A percentile compares a stretch with the other conserved stretches of the same genome.
Evolutionary conservation across 2,329 filamentous ascomycete species (phyloP).

Genomic region (Pseudogymnoascus sp.): DNA sequence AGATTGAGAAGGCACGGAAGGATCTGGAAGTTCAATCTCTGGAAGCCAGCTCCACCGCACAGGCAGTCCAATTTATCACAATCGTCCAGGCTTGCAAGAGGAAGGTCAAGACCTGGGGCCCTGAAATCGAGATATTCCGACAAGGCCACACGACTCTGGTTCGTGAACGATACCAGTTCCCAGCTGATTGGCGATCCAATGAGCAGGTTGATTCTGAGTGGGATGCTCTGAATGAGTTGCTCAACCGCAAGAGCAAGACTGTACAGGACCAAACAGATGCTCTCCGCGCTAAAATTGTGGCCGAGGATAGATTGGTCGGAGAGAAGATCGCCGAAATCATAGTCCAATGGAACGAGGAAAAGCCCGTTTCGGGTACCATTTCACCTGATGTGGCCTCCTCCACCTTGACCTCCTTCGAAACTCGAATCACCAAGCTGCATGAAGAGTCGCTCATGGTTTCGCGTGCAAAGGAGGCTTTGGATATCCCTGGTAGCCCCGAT

Average conservation of each 20-base stretch:
- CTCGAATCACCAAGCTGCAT: conserved; percentile 74
- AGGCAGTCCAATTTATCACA: conserved; percentile 97
- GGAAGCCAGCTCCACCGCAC: conserved; percentile 89
- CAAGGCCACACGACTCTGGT: conserved; percentile 90
- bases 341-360: conserved; percentile 87
- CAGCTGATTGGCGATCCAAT: conserved; percentile 87
- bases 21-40: conserved; percentile 88
- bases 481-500: conserved; percentile 72
- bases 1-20: conserved; percentile 81
- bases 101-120: conserved; percentile 88
- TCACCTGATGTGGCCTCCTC: conserved; percentile 80
- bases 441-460: conserved; percentile 88
- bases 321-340: conserved; percentile 83
- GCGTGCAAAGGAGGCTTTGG: conserved; percentile 93
- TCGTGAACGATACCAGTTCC: conserved; percentile 88
- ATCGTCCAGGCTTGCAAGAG: conserved; percentile 94
- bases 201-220: conserved; percentile 96
- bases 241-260: conserved; percentile 87
- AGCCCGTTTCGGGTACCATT: conserved; percentile 91
- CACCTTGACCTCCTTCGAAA: conserved; percentile 74
- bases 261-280: conserved; percentile 95
- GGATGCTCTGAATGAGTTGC: conserved; percentile 84
- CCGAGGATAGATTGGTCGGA: conserved; percentile 84
- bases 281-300: conserved; percentile 84
- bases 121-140: conserved; percentile 90